A percentile compares a stretch with the other conserved stretches of the same genome.
Evolutionary conservation across 1,284 basidiomycete genomes (phyloP).

Genomic region (Marasmius oreades): DNA sequence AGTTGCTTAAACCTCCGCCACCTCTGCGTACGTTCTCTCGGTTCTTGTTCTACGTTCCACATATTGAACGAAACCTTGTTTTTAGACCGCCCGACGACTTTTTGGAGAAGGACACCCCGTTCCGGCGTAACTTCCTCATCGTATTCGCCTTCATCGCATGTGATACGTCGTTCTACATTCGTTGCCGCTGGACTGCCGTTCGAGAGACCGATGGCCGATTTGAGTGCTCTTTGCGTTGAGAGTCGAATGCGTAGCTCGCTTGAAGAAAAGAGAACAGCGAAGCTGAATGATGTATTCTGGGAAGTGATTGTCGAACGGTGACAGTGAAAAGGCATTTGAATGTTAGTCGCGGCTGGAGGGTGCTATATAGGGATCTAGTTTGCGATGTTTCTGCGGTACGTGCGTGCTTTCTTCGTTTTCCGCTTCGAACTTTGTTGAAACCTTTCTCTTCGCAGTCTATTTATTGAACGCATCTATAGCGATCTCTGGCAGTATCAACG

Average conservation of each 20-base stretch:
- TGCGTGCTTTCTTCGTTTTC: no score
- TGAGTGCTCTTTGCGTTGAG: conserved; percentile 67
- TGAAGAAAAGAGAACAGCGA: conserved; percentile 9
- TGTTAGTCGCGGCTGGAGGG: no score
- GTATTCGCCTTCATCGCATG: conserved; percentile 65
- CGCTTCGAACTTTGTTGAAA: no score
- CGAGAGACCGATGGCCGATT: conserved; percentile 57
- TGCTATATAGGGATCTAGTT: no score
- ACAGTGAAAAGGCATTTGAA: neutral
- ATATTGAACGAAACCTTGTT: neutral
- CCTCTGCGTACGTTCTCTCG: conserved; percentile 50
- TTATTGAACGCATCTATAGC: no score
- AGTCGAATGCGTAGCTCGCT: conserved; percentile 36
- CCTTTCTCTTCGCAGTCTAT: no score
- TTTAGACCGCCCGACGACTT: conserved; percentile 63
- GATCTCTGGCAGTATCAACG: no score
- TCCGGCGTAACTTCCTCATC: conserved; percentile 63
- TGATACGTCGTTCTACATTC: conserved; percentile 69
- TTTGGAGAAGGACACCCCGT: conserved; percentile 64
- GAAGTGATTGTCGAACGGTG: conserved; percentile 14
- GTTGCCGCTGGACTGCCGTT: conserved; percentile 66
- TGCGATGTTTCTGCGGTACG: no score
- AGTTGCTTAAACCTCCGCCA: conserved; percentile 54
- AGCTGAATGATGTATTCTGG: conserved; percentile 14
- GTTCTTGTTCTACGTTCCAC: conserved; percentile 21